phyloP scores from a whole-genome alignment of 768 basidiomycete genomes.

The Imleria badia region DNA sequence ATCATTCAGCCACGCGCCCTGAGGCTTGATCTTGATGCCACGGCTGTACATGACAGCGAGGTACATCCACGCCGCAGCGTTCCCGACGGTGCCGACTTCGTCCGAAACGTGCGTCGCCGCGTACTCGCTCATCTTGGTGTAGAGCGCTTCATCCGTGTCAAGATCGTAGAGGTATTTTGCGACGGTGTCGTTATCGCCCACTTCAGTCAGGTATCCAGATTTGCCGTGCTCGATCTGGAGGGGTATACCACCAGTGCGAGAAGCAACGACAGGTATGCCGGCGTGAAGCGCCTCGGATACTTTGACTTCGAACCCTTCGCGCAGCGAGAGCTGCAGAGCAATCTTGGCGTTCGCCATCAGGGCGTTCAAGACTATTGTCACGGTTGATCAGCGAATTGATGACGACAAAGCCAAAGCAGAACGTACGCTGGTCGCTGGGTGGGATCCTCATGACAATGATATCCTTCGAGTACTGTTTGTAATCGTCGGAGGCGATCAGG shows the following conservation, averaged over 20 bases:
- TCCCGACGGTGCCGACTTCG: conserved; percentile 83
- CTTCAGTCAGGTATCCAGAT: conserved; percentile 81
- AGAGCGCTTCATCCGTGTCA: conserved; percentile 70
- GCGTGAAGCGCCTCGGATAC: conserved; percentile 94
- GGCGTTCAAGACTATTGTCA: conserved; percentile 69
- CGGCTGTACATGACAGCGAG: conserved; percentile 80
- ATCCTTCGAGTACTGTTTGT: conserved; percentile 55
- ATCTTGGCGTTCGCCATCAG: conserved; percentile 88
- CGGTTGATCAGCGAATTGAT: conserved; percentile 1
- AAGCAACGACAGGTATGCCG: conserved; percentile 83
- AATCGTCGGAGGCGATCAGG: conserved; percentile 51
- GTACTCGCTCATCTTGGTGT: conserved; percentile 60
- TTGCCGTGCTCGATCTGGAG: conserved; percentile 87
- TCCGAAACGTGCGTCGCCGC: conserved; percentile 78
- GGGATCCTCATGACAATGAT: conserved; percentile 78
- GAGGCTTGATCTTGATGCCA: conserved; percentile 74
- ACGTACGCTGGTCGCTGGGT: conserved; percentile 81
- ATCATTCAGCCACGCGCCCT: conserved; percentile 86
- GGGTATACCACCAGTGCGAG: conserved; percentile 88
- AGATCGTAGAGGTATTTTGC: conserved; percentile 76
- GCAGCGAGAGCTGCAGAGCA: conserved; percentile 86
- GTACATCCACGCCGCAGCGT: conserved; percentile 64
- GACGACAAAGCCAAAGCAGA: neutral
- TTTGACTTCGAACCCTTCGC: conserved; percentile 98
- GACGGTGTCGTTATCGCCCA: conserved; percentile 73